Evolutionary conservation across 768 basidiomycete species (phyloP).

Genomic region (Vararia minispora): DNA sequence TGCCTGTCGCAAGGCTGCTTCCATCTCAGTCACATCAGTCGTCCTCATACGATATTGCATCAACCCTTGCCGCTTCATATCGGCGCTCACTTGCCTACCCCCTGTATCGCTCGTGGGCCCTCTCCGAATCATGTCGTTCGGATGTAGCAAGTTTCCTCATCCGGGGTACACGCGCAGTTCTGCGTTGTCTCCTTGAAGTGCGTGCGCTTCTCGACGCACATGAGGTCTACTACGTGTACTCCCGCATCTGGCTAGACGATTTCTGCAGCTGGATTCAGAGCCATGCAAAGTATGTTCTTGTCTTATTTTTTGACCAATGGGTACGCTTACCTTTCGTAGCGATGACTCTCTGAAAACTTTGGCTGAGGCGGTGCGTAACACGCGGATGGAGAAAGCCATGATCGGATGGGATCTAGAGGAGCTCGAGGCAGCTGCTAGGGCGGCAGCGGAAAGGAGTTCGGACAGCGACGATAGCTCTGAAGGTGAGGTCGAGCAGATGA

Average conservation of each 20-base stretch:
- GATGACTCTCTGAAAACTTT: conserved; percentile 43
- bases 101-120: conserved; percentile 64
- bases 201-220: conserved; percentile 70
- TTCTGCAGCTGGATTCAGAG: conserved; percentile 74
- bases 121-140: conserved; percentile 55
- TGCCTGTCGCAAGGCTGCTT: no score
- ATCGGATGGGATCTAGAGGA: conserved; percentile 65
- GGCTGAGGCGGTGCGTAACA: conserved; percentile 27
- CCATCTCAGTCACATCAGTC: conserved; percentile 11
- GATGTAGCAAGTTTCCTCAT: conserved; percentile 52
- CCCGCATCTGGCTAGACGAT: conserved; percentile 80
- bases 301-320: not conserved
- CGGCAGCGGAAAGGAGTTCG: conserved; percentile 24
- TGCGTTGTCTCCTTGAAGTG: conserved; percentile 60
- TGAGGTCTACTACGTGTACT: conserved; percentile 83
- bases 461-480: conserved; percentile 65
- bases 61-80: conserved; percentile 51
- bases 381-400: conserved; percentile 37
- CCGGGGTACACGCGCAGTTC: conserved; percentile 49
- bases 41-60: no score
- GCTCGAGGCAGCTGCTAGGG: conserved; percentile 46
- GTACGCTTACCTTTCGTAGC: conserved; percentile 23
- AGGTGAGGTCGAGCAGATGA: not conserved
- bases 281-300: conserved; percentile 47
- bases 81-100: conserved; percentile 69